A percentile compares a stretch with the other conserved stretches of the same genome.
These are phyloP conservation scores for Chlamydomonas incerta DNA, from an alignment of 139 green algal genomes.

Conservation along the genomic window DNA sequence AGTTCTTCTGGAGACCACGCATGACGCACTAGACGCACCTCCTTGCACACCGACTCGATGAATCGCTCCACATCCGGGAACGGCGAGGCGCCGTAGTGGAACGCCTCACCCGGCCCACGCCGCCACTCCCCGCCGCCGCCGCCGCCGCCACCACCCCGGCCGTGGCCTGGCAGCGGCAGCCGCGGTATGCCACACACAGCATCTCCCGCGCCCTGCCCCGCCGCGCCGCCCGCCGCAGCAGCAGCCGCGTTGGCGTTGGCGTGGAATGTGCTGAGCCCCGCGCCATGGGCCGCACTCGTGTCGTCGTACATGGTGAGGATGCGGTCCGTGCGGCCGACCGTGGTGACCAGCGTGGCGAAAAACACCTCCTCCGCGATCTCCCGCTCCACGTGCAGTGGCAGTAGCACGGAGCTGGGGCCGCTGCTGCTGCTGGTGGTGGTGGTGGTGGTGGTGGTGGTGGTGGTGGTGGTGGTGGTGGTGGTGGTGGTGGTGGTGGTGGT, in stretches of 20 bases:
- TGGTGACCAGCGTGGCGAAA: constrained; percentile 15
- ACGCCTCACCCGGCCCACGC: background rate
- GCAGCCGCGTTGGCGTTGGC: background rate
- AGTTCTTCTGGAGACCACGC: no score
- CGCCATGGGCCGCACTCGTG: background rate
- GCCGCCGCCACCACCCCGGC: background rate
- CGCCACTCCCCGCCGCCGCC: background rate
- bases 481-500: constrained; percentile 15
- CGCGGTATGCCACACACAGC: background rate
- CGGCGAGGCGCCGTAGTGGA: constrained; percentile 54
- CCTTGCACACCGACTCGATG: constrained; percentile 57
- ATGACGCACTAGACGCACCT: constrained; percentile 48
- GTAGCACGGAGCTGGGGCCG: background rate
- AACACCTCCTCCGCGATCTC: constrained; percentile 16
- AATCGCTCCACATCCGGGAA: constrained; percentile 65
- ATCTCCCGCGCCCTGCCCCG: no score
- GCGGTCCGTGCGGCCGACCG: background rate
- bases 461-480: no score
- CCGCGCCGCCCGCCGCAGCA: background rate
- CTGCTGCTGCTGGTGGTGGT: no score
- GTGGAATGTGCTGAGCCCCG: background rate
- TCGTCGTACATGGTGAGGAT: constrained; percentile 21
- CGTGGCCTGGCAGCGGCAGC: background rate
- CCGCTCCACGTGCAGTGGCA: background rate
- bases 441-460: no score